These are phyloP conservation scores for Chytriomyces sp. DNA, from an alignment of 192 early-diverging fungal species.

Conservation along the genomic window DNA sequence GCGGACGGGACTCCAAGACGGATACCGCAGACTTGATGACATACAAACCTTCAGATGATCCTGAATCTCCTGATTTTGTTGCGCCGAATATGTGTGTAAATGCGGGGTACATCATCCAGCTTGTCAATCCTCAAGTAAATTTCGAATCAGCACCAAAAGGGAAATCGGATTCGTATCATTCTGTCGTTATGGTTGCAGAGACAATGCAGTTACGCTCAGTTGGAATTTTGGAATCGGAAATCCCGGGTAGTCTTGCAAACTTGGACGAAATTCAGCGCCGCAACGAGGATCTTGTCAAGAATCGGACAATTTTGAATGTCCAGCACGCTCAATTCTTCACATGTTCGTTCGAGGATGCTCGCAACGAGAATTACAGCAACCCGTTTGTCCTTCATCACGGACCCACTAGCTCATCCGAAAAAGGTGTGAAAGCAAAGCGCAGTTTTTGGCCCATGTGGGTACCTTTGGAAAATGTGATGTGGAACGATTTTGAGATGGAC, in stretches of 20 bases:
- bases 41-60: conserved; percentile 47
- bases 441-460: conserved; percentile 69
- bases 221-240: conserved; percentile 54
- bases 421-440: neutral
- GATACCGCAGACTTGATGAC: conserved; percentile 24
- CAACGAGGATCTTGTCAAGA: conserved; percentile 61
- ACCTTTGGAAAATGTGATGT: conserved; percentile 54
- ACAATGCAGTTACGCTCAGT: conserved; percentile 61
- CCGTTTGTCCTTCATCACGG: conserved; percentile 1
- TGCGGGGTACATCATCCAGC: conserved; percentile 59
- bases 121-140: conserved; percentile 75
- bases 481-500: conserved; percentile 23
- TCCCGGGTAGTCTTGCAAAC: neutral
- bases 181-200: conserved; percentile 62
- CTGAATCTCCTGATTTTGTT: conserved; percentile 54
- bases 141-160: conserved; percentile 57
- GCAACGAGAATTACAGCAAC: conserved; percentile 19
- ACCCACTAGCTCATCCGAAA: neutral
- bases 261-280: conserved; percentile 51
- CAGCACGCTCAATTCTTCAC: conserved; percentile 71
- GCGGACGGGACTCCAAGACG: conserved; percentile 1
- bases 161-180: conserved; percentile 41
- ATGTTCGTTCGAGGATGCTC: conserved; percentile 12
- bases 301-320: conserved; percentile 59
- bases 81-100: conserved; percentile 56